Evolutionary conservation across 176 grass and related monocot species (phyloP).

Genomic region (Avena eriantha): DNA sequence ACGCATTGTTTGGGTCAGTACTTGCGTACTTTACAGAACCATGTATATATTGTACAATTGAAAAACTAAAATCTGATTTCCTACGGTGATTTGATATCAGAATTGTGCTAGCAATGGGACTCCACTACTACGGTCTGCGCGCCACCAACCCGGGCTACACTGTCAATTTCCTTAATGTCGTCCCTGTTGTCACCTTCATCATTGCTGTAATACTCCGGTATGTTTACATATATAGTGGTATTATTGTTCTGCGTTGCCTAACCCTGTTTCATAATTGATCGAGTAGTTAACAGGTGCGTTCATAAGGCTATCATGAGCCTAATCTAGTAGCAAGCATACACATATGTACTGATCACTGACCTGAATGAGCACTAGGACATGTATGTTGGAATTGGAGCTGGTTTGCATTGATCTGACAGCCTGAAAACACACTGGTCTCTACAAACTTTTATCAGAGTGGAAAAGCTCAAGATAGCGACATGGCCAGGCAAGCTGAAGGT

Average conservation of each 20-base stretch:
- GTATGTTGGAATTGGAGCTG: neutral
- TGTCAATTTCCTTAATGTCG: slow-evolving; percentile 31
- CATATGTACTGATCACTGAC: neutral
- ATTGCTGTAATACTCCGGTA: slow-evolving; percentile 50
- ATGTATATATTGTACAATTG: neutral
- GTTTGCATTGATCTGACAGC: neutral
- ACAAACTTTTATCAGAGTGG: slow-evolving; percentile 39
- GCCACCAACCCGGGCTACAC: slow-evolving; percentile 26
- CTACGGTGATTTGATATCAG: slow-evolving; percentile 10
- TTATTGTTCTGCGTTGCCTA: neutral
- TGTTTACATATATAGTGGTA: neutral
- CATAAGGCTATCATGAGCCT: neutral
- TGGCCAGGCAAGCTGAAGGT: slow-evolving; percentile 40
- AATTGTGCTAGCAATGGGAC: slow-evolving; percentile 43
- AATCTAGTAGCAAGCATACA: neutral
- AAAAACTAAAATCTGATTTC: neutral
- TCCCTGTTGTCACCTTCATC: slow-evolving; percentile 13
- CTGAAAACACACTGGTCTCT: neutral
- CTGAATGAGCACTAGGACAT: slow-evolving; percentile 10
- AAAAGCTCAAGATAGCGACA: slow-evolving; percentile 37
- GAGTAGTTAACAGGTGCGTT: slow-evolving; percentile 1
- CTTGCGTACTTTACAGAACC: neutral
- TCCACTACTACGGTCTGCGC: slow-evolving; percentile 54
- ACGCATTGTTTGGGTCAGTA: slow-evolving; percentile 37
- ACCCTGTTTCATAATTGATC: neutral